Evolutionary conservation across 805 yeast species (phyloP), one percentile per base, ranked within the genome.

Genomic region (Metschnikowia reukaufii): DNA sequence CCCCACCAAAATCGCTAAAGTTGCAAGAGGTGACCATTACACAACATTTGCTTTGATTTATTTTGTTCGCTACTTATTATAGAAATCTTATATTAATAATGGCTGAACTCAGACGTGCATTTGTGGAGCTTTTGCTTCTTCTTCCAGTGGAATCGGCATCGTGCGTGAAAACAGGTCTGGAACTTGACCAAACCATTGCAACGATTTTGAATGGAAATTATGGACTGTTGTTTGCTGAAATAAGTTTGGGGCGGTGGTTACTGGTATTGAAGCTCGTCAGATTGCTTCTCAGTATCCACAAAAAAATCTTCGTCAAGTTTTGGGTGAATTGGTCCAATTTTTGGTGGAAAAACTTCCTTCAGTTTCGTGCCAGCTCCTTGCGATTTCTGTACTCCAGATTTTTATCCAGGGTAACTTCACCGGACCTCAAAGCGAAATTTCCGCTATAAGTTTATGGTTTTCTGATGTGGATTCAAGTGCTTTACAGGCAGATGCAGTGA

Each of bases 371-470:
- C 74, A 66, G 40, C 47, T 70, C n/a, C 36, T 76, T 15, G 86
- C 88, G 2, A 73, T 88, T 49, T 74, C 85, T 1, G 66, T 81
- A 3, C 66, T 88, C 20, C 90, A 89, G 60, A 61, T 78, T 1
- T 91, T 86, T 60, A 68, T 86, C 13, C 95, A 88, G 62, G 65
- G 77, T 42, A 91, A 91, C 63, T 88, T 76, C 64, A 88, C 96
- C 0, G 97, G 97, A 7, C 97, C 97, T 4, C 74, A 77, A 20
- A 58, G 81, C 2, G 74, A 75, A 4, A 54, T 70, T 18, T 65
- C 63, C 3, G 55, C 74, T 4, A 57, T 58, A 30, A 59, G 67
- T n/a, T 39, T 58, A n/a, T 54, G 64, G 46, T 70, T 72, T 47
- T 56, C 63, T 1, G 51, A 25, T 12, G 57, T 47, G 17, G 70